Conservation (phyloP, 768 basidiomycete species). For the Russula ochroleuca region DNA sequence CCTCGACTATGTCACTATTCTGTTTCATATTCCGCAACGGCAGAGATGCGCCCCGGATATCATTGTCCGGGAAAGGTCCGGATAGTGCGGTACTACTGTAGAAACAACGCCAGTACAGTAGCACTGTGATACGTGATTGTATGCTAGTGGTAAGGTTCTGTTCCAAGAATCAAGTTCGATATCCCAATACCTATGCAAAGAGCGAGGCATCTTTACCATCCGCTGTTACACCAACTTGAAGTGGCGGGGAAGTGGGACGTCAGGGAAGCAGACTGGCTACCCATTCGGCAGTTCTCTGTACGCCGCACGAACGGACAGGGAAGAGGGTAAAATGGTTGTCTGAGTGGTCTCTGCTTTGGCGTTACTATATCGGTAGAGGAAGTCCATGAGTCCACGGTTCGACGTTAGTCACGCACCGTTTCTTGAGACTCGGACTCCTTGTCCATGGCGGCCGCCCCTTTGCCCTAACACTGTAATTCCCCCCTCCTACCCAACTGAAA, state of each 20-base stretch:
- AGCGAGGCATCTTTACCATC: background rate
- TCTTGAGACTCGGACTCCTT: background rate
- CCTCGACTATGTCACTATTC: background rate
- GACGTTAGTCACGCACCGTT: background rate
- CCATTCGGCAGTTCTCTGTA: background rate
- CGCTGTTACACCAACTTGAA: background rate
- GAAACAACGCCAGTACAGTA: no score
- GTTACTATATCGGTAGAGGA: background rate
- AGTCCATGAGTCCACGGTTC: background rate
- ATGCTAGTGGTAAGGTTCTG: background rate
- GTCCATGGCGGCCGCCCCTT: background rate
- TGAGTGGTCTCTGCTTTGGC: background rate
- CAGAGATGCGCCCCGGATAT: background rate
- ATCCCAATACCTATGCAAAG: background rate
- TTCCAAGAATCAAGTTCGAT: background rate
- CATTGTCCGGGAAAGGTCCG: background rate
- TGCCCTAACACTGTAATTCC: background rate
- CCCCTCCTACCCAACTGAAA: background rate
- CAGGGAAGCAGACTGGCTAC: background rate
- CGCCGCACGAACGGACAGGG: background rate
- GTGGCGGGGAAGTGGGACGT: background rate
- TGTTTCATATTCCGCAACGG: background rate
- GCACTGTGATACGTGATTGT: background rate
- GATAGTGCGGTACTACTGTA: background rate
- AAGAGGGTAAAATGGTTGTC: background rate